Conservation (phyloP, 352 stramenopile genomes). For the Phytopythium vexans region DNA sequence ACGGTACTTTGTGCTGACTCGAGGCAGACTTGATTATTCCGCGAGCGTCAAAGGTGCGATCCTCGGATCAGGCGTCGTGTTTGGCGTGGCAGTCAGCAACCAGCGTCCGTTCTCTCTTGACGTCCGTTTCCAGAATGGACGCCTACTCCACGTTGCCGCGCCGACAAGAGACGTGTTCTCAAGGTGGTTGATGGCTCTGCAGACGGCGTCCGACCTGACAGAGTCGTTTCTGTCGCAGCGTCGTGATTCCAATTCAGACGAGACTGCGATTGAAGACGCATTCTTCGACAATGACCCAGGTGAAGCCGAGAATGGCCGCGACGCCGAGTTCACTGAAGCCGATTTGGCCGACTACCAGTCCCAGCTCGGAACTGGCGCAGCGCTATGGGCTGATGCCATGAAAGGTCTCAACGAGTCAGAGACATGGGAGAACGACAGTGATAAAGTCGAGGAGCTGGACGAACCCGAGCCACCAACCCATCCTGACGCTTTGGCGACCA, state of each 20-base stretch:
- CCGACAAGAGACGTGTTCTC: slow-evolving; percentile 48
- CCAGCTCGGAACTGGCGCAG: slow-evolving; percentile 27
- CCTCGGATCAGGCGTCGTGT: slow-evolving; percentile 63
- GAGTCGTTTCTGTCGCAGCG: slow-evolving; percentile 35
- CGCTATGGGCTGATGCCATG: slow-evolving; percentile 65
- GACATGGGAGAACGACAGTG: background rate
- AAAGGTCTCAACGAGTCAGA: slow-evolving; percentile 30
- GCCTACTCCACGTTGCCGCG: slow-evolving; percentile 60
- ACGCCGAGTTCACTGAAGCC: slow-evolving; percentile 28
- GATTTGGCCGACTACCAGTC: slow-evolving; percentile 28
- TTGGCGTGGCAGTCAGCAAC: slow-evolving; percentile 52
- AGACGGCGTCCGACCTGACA: slow-evolving; percentile 54
- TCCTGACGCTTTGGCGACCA: slow-evolving; percentile 6
- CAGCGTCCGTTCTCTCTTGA: slow-evolving; percentile 61
- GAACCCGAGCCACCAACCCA: slow-evolving; percentile 16
- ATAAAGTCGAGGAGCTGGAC: too few relatives aligned
- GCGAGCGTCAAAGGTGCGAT: slow-evolving; percentile 27
- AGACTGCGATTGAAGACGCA: slow-evolving; percentile 26
- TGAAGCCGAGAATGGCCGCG: slow-evolving; percentile 21
- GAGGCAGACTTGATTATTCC: slow-evolving; percentile 59
- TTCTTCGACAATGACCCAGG: slow-evolving; percentile 48
- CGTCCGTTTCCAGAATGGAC: slow-evolving; percentile 73
- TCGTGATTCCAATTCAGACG: background rate
- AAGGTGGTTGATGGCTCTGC: slow-evolving; percentile 53
- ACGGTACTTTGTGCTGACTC: slow-evolving; percentile 69